Evolutionary conservation across 2,329 filamentous ascomycete genomes (phyloP), one percentile per base, ranked within the genome.

Genomic region (Paecilomyces variotii): DNA sequence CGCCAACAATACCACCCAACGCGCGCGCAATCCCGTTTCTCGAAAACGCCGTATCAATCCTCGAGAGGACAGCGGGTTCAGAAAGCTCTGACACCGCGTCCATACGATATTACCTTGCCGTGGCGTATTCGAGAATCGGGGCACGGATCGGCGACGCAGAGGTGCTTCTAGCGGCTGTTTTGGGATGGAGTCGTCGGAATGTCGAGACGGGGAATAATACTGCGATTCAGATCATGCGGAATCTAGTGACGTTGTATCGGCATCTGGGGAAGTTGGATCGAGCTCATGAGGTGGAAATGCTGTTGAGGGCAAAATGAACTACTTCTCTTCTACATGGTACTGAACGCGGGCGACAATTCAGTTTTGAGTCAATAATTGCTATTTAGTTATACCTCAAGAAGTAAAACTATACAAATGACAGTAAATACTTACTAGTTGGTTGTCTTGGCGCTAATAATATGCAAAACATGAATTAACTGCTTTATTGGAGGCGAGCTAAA

Each of bases 201-300:
- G 28, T 56, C 24, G 50, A 53, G 7, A 27, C 49, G 27, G 52
- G 52, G 24, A 59, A 35, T 14, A 51, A 50, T 25, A 61, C 57
- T 12, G 60, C 60, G 6, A 55, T 53, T 50, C 53, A 59, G 45
- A 61, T 61, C 51, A 39, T 61, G 24, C 60, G 60, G 10, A 61
- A 61, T 26, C 24, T 61, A 50, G 53, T 57, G 6, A 25, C 59
- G 25, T 57, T 61, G 55, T 61, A 61, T 56, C 60, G 60, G 34
- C 60, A 61, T 55, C 45, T 61, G 26, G 60, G 60, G 4, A 57
- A 35, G 26, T 55, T 61, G 60, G 60, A 61, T 51, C 59, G 57
- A 53, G 57, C 60, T n/a, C 55, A 57, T 28, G 57, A 61, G 30
- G 58, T 61, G 45, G 60, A 61, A n/a, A 57, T 35, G 35, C 57